Evolutionary conservation across 2,329 filamentous ascomycete genomes (phyloP).

Genomic region (Trichoderma sp.): DNA sequence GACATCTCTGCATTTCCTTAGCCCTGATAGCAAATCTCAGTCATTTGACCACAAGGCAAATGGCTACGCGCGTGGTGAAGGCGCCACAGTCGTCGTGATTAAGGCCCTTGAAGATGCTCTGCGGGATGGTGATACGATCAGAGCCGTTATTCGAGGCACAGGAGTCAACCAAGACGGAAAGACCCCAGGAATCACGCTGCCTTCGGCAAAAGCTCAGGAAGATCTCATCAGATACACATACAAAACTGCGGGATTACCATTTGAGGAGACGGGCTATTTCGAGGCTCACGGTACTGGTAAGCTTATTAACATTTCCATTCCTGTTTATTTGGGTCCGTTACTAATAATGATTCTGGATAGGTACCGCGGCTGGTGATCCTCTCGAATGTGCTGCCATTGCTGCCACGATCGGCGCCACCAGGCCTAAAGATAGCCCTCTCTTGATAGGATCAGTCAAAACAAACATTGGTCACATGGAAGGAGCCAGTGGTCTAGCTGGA

Average conservation of each 20-base stretch:
- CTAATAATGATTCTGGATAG: too few species aligned
- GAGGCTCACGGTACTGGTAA: neutral
- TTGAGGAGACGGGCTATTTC: neutral
- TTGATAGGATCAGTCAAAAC: neutral
- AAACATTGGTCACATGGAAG: neutral
- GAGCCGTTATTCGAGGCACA: too few species aligned
- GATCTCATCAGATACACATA: slow-evolving; percentile 8
- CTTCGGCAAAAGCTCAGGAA: too few species aligned
- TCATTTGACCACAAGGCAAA: slow-evolving; percentile 4
- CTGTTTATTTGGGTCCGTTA: too few species aligned
- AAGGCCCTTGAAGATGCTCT: too few species aligned
- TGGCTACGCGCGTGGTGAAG: slow-evolving; percentile 13
- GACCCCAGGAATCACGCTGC: too few species aligned
- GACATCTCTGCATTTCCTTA: slow-evolving; percentile 38
- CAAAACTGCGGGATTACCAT: neutral
- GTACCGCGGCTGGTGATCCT: too few species aligned
- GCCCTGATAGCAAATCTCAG: slow-evolving; percentile 22
- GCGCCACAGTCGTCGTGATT: neutral
- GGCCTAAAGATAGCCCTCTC: neutral
- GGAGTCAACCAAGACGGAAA: too few species aligned
- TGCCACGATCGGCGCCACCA: neutral
- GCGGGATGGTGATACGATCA: too few species aligned
- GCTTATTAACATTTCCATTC: too few species aligned
- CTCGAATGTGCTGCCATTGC: too few species aligned
- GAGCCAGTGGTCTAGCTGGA: neutral